Percentiles rank a stretch among this genome's conserved stretches.
Evolutionary conservation across 352 stramenopile genomes (phyloP).

Genomic region (Globisporangium canariense): DNA sequence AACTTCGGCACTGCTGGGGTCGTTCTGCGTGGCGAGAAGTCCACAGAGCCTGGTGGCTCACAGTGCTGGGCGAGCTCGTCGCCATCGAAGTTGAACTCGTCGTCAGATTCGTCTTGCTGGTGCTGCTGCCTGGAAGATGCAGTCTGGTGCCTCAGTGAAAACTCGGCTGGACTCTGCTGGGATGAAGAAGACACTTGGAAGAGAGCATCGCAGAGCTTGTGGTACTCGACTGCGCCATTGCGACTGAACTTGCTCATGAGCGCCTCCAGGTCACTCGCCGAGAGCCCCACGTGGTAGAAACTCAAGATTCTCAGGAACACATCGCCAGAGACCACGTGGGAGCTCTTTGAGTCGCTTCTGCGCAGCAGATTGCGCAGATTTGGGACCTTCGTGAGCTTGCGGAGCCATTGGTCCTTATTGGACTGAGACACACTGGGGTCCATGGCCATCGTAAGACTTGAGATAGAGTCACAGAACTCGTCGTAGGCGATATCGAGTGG

Average conservation of each 20-base stretch:
- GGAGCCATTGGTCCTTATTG: conserved; percentile 12
- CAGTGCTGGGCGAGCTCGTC: conserved; percentile 15
- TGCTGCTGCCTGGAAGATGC: neutral
- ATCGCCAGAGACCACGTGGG: conserved; percentile 19
- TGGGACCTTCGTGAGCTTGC: conserved; percentile 31
- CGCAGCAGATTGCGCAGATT: conserved; percentile 22
- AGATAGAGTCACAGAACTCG: conserved; percentile 60
- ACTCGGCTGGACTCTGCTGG: neutral
- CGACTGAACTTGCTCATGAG: conserved; percentile 29
- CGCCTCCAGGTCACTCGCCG: conserved; percentile 29
- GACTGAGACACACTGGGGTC: neutral
- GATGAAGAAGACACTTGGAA: conserved; percentile 24
- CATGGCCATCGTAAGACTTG: neutral
- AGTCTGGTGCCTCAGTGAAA: neutral
- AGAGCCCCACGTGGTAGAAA: conserved; percentile 26
- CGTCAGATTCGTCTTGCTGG: neutral
- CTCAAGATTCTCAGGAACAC: conserved; percentile 25
- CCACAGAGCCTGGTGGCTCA: neutral
- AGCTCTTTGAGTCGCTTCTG: neutral
- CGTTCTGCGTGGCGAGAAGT: conserved; percentile 1
- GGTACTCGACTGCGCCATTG: conserved; percentile 30
- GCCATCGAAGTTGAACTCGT: conserved; percentile 7
- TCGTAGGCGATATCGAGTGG: conserved; percentile 35
- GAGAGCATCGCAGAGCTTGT: conserved; percentile 34
- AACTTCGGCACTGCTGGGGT: conserved; percentile 3